phyloP scores from a whole-genome alignment of 306 rosid genomes.

The Inga laurina region DNA sequence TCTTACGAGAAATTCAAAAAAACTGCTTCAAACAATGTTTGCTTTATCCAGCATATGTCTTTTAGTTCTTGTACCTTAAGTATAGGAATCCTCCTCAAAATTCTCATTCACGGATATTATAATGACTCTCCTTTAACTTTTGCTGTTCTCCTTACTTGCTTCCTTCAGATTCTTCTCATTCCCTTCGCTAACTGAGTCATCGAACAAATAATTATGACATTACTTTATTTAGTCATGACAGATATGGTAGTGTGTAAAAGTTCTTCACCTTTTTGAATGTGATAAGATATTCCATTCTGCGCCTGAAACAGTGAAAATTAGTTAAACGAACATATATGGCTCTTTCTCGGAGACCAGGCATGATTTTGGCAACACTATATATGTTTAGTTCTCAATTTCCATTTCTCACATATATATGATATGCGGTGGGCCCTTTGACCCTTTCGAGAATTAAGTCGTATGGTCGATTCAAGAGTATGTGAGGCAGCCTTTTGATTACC shows the following conservation, averaged over 20 bases:
- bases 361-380: neutral
- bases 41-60: conserved; percentile 46
- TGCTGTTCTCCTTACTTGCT: conserved; percentile 43
- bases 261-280: conserved; percentile 16
- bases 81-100: conserved; percentile 57
- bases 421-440: neutral
- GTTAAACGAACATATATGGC: neutral
- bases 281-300: conserved; percentile 17
- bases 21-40: conserved; percentile 29
- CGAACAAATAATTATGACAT: conserved; percentile 5
- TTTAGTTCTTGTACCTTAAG: conserved; percentile 45
- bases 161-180: conserved; percentile 46
- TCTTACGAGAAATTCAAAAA: conserved; percentile 36
- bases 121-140: conserved; percentile 39
- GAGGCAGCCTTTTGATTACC: neutral
- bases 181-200: conserved; percentile 26
- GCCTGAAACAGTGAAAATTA: conserved; percentile 16
- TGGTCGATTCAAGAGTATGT: neutral
- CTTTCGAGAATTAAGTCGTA: neutral
- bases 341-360: conserved; percentile 3
- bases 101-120: conserved; percentile 32
- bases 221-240: neutral
- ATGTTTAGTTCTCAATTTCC: neutral
- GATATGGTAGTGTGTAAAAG: conserved; percentile 11
- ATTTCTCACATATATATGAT: neutral